A percentile compares a stretch with the other conserved stretches of the same genome.
phyloP scores from a whole-genome alignment of 352 stramenopile species.

The Phytophthora megakarya region DNA sequence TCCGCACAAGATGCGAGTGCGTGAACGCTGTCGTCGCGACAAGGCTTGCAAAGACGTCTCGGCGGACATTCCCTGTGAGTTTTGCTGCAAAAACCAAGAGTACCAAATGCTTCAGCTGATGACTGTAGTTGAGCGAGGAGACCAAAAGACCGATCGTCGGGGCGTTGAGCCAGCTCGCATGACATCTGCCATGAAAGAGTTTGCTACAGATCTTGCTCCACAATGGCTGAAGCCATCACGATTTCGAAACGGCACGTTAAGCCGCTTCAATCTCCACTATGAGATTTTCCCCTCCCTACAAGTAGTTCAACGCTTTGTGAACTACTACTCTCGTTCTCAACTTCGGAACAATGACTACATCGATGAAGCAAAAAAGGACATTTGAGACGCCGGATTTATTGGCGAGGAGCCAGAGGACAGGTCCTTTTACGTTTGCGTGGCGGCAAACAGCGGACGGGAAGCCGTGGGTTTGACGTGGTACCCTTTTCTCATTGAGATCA shows the following conservation, averaged over 20 bases:
- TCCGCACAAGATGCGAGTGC: conserved; percentile 6
- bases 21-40: background rate
- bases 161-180: background rate
- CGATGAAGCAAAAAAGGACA: background rate
- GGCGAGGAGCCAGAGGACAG: background rate
- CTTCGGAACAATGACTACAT: background rate
- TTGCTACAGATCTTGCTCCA: background rate
- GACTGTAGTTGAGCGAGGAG: background rate
- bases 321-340: conserved; percentile 1
- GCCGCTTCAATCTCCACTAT: background rate
- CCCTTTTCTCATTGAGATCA: background rate
- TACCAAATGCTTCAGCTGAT: background rate
- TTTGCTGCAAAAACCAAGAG: background rate
- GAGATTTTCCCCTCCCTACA: background rate
- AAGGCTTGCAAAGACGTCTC: background rate
- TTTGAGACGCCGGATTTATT: background rate
- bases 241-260: conserved; percentile 4
- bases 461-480: background rate
- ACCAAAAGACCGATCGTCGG: background rate
- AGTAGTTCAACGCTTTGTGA: conserved; percentile 1
- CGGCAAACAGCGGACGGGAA: background rate
- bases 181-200: background rate
- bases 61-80: background rate
- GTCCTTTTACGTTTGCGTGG: conserved; percentile 1
- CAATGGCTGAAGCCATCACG: background rate